A percentile compares a stretch with the other conserved stretches of the same genome.
phyloP scores from a whole-genome alignment of 2,329 filamentous ascomycete genomes.

The Biscogniauxia mediterranea region DNA sequence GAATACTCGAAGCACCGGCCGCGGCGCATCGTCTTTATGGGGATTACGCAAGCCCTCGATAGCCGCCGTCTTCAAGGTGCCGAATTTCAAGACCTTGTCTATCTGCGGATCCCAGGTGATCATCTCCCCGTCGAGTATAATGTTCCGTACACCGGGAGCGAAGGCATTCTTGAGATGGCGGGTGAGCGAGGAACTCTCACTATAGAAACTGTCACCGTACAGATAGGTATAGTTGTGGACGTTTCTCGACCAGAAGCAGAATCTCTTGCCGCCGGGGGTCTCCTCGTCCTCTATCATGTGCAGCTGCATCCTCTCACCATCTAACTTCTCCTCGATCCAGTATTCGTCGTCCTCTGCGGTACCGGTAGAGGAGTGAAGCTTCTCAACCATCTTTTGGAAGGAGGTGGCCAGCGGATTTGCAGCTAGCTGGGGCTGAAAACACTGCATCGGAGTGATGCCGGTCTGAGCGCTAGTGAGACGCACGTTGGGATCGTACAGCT shows the following conservation, averaged over 20 bases:
- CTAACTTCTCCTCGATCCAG: slow-evolving; percentile 97
- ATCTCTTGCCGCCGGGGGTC: slow-evolving; percentile 67
- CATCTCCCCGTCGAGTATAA: slow-evolving; percentile 98
- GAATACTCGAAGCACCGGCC: slow-evolving; percentile 82
- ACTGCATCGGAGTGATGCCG: slow-evolving; percentile 82
- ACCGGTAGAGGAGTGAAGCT: slow-evolving; percentile 48
- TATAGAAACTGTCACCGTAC: slow-evolving; percentile 75
- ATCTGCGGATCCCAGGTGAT: slow-evolving; percentile 91
- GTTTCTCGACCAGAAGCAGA: slow-evolving; percentile 92
- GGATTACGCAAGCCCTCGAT: slow-evolving; percentile 75
- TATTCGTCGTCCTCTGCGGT: slow-evolving; percentile 73
- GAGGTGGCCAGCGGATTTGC: slow-evolving; percentile 80
- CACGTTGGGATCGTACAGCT: slow-evolving; percentile 71
- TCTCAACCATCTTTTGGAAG: slow-evolving; percentile 76
- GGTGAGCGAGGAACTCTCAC: slow-evolving; percentile 75
- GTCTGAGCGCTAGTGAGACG: slow-evolving; percentile 73
- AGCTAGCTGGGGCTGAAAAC: slow-evolving; percentile 93
- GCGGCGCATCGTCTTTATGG: slow-evolving; percentile 58
- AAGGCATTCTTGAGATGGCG: slow-evolving; percentile 79
- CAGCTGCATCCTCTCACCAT: slow-evolving; percentile 95
- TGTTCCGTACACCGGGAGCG: slow-evolving; percentile 70
- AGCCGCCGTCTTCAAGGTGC: slow-evolving; percentile 89
- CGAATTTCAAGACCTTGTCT: slow-evolving; percentile 84
- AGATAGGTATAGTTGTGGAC: slow-evolving; percentile 95
- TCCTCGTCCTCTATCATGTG: slow-evolving; percentile 77